Evolutionary conservation across 257 asterid species (phyloP).

Genomic region (Scutellaria galericulata): DNA sequence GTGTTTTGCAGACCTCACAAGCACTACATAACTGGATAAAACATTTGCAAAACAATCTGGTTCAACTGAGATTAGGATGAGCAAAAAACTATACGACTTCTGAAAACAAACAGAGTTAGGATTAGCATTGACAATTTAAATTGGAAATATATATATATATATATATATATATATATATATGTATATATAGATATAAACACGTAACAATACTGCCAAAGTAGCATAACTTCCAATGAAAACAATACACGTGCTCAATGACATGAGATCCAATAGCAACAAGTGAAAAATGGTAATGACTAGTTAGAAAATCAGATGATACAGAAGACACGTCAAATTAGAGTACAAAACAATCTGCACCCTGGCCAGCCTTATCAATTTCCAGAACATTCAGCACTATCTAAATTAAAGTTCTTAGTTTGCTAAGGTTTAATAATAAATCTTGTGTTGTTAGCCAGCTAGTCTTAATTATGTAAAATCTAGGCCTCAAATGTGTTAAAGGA

Average conservation of each 20-base stretch:
- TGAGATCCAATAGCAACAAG: background rate
- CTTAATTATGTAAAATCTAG: no score
- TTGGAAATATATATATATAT: no score
- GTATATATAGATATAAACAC: background rate
- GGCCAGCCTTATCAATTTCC: background rate
- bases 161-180: no score
- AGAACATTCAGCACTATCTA: no score
- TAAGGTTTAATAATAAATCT: no score
- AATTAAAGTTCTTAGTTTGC: no score
- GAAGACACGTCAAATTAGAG: background rate
- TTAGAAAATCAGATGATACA: background rate
- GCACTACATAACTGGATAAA: no score
- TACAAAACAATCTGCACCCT: background rate
- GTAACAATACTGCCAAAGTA: conserved; percentile 1
- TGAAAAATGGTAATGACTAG: background rate
- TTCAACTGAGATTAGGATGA: background rate
- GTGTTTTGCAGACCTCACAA: background rate
- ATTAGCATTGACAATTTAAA: background rate
- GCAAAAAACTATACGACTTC: background rate
- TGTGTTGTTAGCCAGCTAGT: no score
- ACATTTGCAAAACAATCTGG: background rate
- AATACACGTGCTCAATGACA: background rate
- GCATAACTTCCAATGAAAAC: background rate
- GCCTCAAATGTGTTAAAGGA: no score
- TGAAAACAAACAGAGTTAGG: background rate